Evolutionary conservation across 129 eudicot genomes (phyloP).

Genomic region (Pulicaria dysenterica): DNA sequence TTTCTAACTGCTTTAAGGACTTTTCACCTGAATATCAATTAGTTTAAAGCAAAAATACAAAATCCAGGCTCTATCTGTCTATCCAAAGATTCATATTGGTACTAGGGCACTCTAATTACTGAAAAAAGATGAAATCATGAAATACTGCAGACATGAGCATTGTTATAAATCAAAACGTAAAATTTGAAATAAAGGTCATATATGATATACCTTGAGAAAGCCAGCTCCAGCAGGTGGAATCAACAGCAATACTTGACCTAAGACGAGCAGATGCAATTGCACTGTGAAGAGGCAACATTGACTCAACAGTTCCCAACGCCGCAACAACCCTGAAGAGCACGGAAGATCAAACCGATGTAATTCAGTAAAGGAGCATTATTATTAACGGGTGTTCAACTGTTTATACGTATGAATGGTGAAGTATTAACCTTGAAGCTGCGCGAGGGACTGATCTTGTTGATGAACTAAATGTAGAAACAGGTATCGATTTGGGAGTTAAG

Average conservation of each 20-base stretch:
- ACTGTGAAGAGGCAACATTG: conserved; percentile 80
- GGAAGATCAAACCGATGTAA: not conserved
- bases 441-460: conserved; percentile 42
- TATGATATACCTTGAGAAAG: conserved; percentile 70
- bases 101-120: not conserved
- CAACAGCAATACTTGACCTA: conserved; percentile 55
- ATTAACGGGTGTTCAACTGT: not conserved
- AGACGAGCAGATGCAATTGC: conserved; percentile 79
- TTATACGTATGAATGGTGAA: not conserved
- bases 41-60: conserved; percentile 1
- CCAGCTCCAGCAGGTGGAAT: conserved; percentile 77
- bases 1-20: not conserved
- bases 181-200: not conserved
- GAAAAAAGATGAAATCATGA: not conserved
- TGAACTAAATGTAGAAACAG: conserved; percentile 44
- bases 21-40: not conserved
- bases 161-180: not conserved
- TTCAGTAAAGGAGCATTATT: not conserved
- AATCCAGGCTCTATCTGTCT: not conserved
- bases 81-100: not conserved
- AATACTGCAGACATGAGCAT: conserved; percentile 11
- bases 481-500: conserved; percentile 42
- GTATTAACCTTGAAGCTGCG: conserved; percentile 57
- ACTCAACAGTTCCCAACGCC: conserved; percentile 54
- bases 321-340: conserved; percentile 46